A percentile compares a stretch with the other conserved stretches of the same genome.
phyloP scores from a whole-genome alignment of 176 grass and related monocot species.

The Chrysopogon serrulatus region DNA sequence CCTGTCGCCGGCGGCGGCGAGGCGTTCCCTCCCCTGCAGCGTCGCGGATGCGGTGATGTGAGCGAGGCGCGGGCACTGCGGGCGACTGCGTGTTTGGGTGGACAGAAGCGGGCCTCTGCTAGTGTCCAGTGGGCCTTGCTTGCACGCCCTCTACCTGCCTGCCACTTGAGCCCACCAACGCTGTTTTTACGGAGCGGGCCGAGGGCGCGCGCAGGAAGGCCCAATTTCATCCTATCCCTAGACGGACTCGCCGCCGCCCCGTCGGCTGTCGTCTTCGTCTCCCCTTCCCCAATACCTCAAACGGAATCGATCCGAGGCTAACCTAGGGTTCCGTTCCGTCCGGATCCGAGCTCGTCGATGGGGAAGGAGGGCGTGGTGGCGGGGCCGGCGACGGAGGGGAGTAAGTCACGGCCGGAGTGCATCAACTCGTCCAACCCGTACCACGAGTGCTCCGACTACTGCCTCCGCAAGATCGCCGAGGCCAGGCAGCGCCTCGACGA shows the following conservation, averaged over 20 bases:
- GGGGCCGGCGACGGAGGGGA: background rate
- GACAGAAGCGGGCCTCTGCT: background rate
- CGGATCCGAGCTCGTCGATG: background rate
- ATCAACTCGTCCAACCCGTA: conserved; percentile 71
- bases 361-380: background rate
- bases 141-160: background rate
- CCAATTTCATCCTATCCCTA: background rate
- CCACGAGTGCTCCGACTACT: conserved; percentile 79
- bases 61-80: no score
- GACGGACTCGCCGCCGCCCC: background rate
- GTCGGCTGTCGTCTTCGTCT: background rate
- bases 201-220: background rate
- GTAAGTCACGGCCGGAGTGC: conserved; percentile 39
- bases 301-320: background rate
- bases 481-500: conserved; percentile 35
- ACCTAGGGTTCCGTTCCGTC: conserved; percentile 1
- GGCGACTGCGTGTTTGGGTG: background rate
- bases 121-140: background rate
- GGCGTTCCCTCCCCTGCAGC: no score
- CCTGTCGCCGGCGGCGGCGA: background rate
- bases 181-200: background rate
- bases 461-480: conserved; percentile 54
- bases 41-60: no score
- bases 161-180: background rate
- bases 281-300: background rate